phyloP scores from a whole-genome alignment of 73 alveolate species.

The Paramecium biaurelia region DNA sequence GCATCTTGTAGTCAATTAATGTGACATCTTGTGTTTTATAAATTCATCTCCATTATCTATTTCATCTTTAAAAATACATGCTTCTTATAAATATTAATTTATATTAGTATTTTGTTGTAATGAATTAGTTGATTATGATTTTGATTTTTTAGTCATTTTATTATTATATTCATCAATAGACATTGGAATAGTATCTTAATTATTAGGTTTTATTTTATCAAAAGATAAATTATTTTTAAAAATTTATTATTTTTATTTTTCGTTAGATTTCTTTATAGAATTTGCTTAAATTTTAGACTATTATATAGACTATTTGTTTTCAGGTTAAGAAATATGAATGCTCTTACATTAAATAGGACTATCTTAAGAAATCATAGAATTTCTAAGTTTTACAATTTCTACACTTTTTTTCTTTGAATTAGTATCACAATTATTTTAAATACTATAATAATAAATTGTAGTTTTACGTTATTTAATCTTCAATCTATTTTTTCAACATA shows the following conservation, averaged over 20 bases:
- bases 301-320: not conserved
- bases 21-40: not conserved
- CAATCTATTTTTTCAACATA: not conserved
- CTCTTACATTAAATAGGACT: slow-evolving; percentile 46
- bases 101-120: not conserved
- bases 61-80: not conserved
- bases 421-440: not conserved
- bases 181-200: not conserved
- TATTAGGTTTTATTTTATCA: not conserved
- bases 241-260: not conserved
- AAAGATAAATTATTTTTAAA: not conserved
- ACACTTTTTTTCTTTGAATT: slow-evolving; percentile 5
- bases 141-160: not conserved
- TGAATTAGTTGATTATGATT: slow-evolving; percentile 32
- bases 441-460: not conserved
- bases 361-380: not conserved
- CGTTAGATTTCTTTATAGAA: not conserved
- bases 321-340: not conserved
- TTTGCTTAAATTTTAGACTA: not conserved
- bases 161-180: slow-evolving; percentile 1
- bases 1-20: not conserved
- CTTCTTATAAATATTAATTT: not conserved
- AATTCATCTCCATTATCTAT: not conserved
- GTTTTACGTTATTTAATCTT: not conserved
- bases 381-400: not conserved